Conservation (phyloP, 2,329 filamentous ascomycete species). For the Colletotrichum sublineola region DNA sequence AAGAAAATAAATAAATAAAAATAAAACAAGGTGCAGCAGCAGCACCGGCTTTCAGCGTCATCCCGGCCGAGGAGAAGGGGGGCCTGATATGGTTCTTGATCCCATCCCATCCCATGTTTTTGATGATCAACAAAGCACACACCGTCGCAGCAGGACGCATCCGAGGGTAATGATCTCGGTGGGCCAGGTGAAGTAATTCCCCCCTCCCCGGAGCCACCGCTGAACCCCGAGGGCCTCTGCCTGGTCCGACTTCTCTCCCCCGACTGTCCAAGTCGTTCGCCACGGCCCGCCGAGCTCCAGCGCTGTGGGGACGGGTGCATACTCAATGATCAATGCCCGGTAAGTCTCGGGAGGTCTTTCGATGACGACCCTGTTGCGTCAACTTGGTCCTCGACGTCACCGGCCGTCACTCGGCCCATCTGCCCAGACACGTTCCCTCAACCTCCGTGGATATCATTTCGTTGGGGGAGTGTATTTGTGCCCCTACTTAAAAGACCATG, state of each 20-base stretch:
- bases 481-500: neutral
- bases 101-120: neutral
- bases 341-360: neutral
- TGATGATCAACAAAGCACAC: neutral
- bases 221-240: no score
- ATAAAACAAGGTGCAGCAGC: no score
- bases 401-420: constrained; percentile 10
- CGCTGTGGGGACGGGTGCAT: constrained; percentile 2
- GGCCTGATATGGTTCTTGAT: no score
- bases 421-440: neutral
- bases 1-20: no score
- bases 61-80: no score
- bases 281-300: constrained; percentile 18
- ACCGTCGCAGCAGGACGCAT: neutral
- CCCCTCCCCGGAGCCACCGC: no score
- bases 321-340: no score
- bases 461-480: neutral
- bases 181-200: neutral
- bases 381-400: constrained; percentile 36
- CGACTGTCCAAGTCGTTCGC: neutral
- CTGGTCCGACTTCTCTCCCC: no score
- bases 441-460: neutral
- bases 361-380: constrained; percentile 41
- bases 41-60: no score
- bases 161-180: neutral